phyloP scores from a whole-genome alignment of 2,329 filamentous ascomycete genomes.

The Fusarium subglutinans region DNA sequence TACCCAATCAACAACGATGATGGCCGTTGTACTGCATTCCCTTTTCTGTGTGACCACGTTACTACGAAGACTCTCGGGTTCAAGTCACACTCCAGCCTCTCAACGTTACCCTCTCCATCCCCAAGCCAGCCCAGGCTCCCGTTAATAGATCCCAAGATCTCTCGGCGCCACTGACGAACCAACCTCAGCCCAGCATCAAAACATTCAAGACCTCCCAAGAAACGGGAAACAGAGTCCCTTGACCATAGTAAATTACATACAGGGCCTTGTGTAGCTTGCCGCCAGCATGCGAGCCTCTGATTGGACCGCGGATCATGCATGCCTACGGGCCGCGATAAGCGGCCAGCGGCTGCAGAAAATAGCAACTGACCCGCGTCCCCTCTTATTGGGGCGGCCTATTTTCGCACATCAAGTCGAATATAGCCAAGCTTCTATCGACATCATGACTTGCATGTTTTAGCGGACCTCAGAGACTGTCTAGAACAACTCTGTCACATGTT shows the following conservation, averaged over 20 bases:
- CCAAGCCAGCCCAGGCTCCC: neutral
- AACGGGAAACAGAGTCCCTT: conserved; percentile 27
- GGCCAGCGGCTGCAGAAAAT: conserved; percentile 44
- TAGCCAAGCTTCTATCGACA: conserved; percentile 13
- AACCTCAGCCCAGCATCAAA: conserved; percentile 21
- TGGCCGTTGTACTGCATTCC: neutral
- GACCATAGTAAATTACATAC: conserved; percentile 12
- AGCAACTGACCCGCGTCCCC: conserved; percentile 32
- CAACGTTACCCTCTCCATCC: neutral
- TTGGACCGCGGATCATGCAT: conserved; percentile 31
- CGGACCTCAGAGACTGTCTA: conserved; percentile 1
- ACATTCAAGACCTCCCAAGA: conserved; percentile 18
- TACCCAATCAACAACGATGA: neutral
- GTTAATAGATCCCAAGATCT: conserved; percentile 27
- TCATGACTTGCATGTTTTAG: conserved; percentile 37
- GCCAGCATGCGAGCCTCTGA: neutral
- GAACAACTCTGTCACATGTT: conserved; percentile 6
- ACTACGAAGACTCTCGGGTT: neutral
- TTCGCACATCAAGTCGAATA: neutral
- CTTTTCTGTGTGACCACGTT: neutral
- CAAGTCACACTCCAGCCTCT: conserved; percentile 1
- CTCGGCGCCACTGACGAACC: conserved; percentile 21
- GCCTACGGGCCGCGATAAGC: conserved; percentile 34
- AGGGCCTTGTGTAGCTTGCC: conserved; percentile 8
- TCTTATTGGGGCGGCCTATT: conserved; percentile 17